A percentile compares a stretch with the other conserved stretches of the same genome.
Conservation (phyloP, 345 rosid species). For the Ailanthus altissimus region DNA sequence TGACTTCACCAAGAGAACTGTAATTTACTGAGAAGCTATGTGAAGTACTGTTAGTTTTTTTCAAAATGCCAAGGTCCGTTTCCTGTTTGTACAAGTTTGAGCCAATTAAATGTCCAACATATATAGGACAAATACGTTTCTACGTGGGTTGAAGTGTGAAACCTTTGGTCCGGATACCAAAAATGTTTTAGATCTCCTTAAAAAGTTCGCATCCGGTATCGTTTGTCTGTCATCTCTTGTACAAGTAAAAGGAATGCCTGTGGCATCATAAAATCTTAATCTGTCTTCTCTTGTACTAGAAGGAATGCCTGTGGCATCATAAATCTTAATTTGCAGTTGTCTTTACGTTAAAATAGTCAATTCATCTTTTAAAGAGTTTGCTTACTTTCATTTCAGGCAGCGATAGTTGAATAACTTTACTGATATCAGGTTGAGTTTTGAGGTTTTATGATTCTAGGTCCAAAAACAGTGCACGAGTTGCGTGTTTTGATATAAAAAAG, state of each 20-base stretch:
- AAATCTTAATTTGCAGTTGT: background rate
- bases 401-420: too few relatives aligned
- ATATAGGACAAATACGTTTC: background rate
- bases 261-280: background rate
- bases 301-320: background rate
- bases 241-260: background rate
- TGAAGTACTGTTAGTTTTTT: background rate
- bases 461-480: background rate
- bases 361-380: background rate
- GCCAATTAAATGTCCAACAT: background rate
- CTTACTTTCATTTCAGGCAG: background rate
- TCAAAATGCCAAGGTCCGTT: background rate
- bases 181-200: background rate
- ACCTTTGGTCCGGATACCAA: background rate
- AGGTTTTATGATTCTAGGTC: background rate
- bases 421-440: background rate
- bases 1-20: conserved; percentile 24
- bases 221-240: background rate
- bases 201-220: background rate
- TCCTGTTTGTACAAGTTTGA: background rate
- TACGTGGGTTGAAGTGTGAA: background rate
- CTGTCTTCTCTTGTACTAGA: background rate
- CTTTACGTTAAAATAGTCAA: background rate
- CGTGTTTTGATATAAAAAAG: background rate
- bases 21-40: background rate